A percentile compares a stretch with the other conserved stretches of the same genome.
These are phyloP conservation scores for Cruciata laevipes DNA, from an alignment of 257 asterid species.

Conservation along the genomic window DNA sequence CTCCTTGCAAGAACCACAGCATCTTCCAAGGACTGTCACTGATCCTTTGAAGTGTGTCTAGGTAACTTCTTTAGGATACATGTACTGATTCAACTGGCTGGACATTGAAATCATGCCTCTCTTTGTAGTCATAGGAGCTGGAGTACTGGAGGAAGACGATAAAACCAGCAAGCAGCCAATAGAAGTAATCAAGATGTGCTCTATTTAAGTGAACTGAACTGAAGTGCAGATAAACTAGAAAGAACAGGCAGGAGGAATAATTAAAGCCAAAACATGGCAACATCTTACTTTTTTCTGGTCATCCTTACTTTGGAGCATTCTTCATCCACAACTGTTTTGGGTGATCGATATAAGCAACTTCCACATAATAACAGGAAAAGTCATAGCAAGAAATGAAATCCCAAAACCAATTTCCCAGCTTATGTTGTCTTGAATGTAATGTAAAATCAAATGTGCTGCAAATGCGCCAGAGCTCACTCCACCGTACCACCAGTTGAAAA, in stretches of 20 bases:
- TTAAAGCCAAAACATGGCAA: not conserved
- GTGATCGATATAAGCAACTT: constrained; percentile 20
- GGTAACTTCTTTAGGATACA: not conserved
- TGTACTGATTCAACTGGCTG: not conserved
- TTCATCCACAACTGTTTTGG: not conserved
- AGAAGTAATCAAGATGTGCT: too few species aligned
- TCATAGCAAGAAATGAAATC: constrained; percentile 27
- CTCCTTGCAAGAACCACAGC: too few species aligned
- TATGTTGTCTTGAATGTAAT: constrained; percentile 32
- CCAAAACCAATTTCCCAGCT: constrained; percentile 39
- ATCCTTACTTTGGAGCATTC: not conserved
- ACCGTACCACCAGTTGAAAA: constrained; percentile 46
- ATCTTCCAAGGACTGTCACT: too few species aligned
- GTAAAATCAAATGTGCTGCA: constrained; percentile 15
- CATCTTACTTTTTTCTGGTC: not conserved
- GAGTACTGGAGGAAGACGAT: not conserved
- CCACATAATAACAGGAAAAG: constrained; percentile 26
- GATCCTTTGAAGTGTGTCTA: too few species aligned
- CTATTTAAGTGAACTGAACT: too few species aligned
- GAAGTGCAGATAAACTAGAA: too few species aligned
- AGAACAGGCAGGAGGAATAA: too few species aligned
- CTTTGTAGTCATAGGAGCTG: not conserved
- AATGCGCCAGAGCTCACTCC: constrained; percentile 10
- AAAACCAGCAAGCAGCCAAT: too few species aligned
- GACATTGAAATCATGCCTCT: not conserved